Percentiles rank a stretch among this genome's conserved stretches.
These are phyloP conservation scores for Kwoniella heveanensis DNA, from an alignment of 768 basidiomycete genomes.

Conservation along the genomic window DNA sequence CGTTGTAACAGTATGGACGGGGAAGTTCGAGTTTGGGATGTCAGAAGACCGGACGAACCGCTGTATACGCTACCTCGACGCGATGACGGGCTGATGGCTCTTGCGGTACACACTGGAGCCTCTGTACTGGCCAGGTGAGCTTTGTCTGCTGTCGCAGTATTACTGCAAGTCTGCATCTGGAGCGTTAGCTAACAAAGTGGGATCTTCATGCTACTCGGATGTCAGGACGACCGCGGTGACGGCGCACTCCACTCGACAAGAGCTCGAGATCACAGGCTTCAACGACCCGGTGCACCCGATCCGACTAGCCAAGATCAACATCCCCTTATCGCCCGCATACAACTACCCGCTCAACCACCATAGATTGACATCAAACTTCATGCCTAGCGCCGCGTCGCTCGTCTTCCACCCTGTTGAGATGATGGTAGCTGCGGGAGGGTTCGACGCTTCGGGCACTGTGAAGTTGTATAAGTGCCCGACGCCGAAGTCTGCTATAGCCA, in stretches of 20 bases:
- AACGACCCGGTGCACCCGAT: slow-evolving; percentile 31
- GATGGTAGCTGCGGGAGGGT: slow-evolving; percentile 54
- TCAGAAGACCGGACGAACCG: slow-evolving; percentile 67
- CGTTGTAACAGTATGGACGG: slow-evolving; percentile 70
- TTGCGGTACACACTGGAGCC: slow-evolving; percentile 82
- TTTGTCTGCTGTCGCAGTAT: neutral
- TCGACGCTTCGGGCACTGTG: slow-evolving; percentile 50
- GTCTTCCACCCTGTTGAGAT: slow-evolving; percentile 56
- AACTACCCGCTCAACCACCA: slow-evolving; percentile 11
- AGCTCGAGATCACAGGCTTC: slow-evolving; percentile 49
- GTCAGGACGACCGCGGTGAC: slow-evolving; percentile 41
- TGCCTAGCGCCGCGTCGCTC: slow-evolving; percentile 51
- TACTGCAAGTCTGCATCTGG: neutral
- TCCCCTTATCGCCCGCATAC: slow-evolving; percentile 36
- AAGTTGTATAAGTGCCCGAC: slow-evolving; percentile 47
- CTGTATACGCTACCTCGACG: slow-evolving; percentile 68
- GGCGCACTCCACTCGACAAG: slow-evolving; percentile 42
- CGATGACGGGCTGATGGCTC: slow-evolving; percentile 72
- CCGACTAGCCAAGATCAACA: slow-evolving; percentile 39
- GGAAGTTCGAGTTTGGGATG: slow-evolving; percentile 87
- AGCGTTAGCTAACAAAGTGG: neutral
- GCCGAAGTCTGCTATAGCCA: slow-evolving; percentile 20
- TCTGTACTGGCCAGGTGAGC: slow-evolving; percentile 82
- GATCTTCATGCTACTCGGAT: neutral
- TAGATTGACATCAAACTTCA: slow-evolving; percentile 31